Base-by-base conservation (phyloP, 768 basidiomycete genomes). In the Lactifluus rugatus region DNA sequence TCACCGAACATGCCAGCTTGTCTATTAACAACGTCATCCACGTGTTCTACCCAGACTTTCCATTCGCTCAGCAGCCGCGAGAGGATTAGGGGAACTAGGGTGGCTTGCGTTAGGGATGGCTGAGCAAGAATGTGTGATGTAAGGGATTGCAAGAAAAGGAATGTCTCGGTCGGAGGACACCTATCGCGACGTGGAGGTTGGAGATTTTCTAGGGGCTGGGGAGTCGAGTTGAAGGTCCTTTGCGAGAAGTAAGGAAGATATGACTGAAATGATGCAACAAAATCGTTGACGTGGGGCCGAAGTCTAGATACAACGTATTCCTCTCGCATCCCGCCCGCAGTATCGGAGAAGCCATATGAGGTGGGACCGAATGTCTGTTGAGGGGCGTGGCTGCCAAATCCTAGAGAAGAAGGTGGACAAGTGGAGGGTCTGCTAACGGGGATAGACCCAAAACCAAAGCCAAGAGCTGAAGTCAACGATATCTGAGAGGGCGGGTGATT, bases 201-300 rank as follows among this genome's bases (percentile, higher is more conserved):
- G 31, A 79, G 65, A 23, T 19, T 64, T 41, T 19, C 63, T 62
- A 25, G 60, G 64, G 70, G 62, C 51, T 70, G 66, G 52, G 57
- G 48, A 37, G 58, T 62, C 60, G 56, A 64, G 53, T 66, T 66
- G 62, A 65, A 63, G 56, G 52, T 64, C 28, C 44, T 69, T 64
- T 80, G 84, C 21, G 89, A 86, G 68, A 93, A 93, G 68, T 93
- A 92, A 2, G 87, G 88, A 48, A 92, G 80, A 68, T 92, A 93
- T 6, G 90, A 85, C 69, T 83, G 78, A 69, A 81, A 87, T 31
- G 84, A 80, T 2, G 89, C 79, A 31, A 85, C 82, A 64, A 89
- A 93, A 52, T 91, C 89, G 52, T 76, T 72, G 50, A 91, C 81
- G 69, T 85, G 83, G 16, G 86, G 84, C 48, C 84, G 80, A 17